phyloP scores from a whole-genome alignment of 2,329 filamentous ascomycete genomes.

The Aspergillus tubingensis region DNA sequence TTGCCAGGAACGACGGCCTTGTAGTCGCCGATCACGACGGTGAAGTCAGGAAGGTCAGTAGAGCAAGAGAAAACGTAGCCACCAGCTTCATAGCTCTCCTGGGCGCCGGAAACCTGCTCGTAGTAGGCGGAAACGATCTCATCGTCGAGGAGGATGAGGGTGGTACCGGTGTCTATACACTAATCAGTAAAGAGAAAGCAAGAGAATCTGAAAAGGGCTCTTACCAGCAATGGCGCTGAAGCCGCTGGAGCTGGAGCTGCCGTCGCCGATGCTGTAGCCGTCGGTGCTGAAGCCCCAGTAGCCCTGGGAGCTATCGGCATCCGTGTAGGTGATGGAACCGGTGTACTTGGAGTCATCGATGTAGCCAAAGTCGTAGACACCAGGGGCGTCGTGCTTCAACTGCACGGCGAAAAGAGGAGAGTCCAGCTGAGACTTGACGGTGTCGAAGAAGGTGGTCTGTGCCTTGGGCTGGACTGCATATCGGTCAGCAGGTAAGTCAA shows the following conservation, averaged over 20 bases:
- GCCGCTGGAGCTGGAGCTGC: slow-evolving; percentile 38
- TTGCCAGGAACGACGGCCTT: slow-evolving; percentile 55
- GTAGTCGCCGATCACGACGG: slow-evolving; percentile 53
- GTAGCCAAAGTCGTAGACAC: slow-evolving; percentile 60
- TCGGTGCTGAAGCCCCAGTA: slow-evolving; percentile 64
- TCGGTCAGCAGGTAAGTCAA: not conserved
- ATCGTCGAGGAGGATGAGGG: slow-evolving; percentile 62
- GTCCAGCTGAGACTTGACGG: slow-evolving; percentile 54
- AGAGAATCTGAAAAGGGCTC: not conserved
- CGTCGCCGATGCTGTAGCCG: slow-evolving; percentile 58
- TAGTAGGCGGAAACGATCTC: slow-evolving; percentile 62
- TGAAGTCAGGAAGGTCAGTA: slow-evolving; percentile 56
- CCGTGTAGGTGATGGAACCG: slow-evolving; percentile 58
- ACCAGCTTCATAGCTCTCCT: slow-evolving; percentile 50
- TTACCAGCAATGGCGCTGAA: slow-evolving; percentile 58
- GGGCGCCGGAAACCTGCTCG: slow-evolving; percentile 54
- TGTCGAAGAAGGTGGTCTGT: slow-evolving; percentile 64
- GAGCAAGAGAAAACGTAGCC: slow-evolving; percentile 59
- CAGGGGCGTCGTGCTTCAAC: slow-evolving; percentile 55
- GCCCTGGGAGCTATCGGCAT: slow-evolving; percentile 59
- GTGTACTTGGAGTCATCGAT: slow-evolving; percentile 62
- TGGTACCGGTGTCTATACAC: slow-evolving; percentile 65
- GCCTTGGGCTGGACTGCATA: slow-evolving; percentile 46
- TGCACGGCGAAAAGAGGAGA: slow-evolving; percentile 56
- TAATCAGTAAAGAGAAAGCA: not conserved